Conservation (phyloP, 2,329 filamentous ascomycete species). For the Simplicillium aogashimaense region DNA sequence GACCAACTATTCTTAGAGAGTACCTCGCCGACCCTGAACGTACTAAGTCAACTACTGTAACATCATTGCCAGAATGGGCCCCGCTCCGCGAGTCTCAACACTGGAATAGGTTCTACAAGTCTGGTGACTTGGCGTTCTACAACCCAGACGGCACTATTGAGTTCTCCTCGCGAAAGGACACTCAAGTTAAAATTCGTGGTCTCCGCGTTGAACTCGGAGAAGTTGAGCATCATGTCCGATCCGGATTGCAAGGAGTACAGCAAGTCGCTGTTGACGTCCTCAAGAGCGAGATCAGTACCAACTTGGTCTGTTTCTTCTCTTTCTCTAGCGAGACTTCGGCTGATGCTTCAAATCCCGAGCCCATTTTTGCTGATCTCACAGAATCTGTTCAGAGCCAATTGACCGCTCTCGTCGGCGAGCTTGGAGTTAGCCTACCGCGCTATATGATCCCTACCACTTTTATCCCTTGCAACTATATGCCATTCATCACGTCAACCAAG, state of each 20-base stretch:
- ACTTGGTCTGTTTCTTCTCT: background rate
- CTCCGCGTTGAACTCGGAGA: conserved; percentile 36
- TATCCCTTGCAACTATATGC: conserved; percentile 36
- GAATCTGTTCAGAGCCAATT: background rate
- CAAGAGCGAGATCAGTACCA: background rate
- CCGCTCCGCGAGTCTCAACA: conserved; percentile 1
- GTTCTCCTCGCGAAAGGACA: conserved; percentile 40
- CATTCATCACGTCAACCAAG: background rate
- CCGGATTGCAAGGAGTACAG: background rate
- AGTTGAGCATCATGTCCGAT: conserved; percentile 8
- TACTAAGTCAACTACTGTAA: conserved; percentile 13
- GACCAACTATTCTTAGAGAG: conserved; percentile 7
- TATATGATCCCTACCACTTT: conserved; percentile 23
- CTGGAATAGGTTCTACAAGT: conserved; percentile 10
- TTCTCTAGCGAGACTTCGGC: background rate
- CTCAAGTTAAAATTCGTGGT: conserved; percentile 46
- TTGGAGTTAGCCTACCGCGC: background rate
- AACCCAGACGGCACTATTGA: conserved; percentile 23
- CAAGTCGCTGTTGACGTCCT: background rate
- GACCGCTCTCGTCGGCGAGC: background rate
- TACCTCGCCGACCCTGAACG: conserved; percentile 7
- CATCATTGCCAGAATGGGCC: background rate
- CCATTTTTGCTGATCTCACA: background rate
- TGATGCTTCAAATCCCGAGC: no score
- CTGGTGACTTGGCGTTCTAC: conserved; percentile 14